phyloP scores from a whole-genome alignment of 257 asterid species.

The Leptodermis oblonga region DNA sequence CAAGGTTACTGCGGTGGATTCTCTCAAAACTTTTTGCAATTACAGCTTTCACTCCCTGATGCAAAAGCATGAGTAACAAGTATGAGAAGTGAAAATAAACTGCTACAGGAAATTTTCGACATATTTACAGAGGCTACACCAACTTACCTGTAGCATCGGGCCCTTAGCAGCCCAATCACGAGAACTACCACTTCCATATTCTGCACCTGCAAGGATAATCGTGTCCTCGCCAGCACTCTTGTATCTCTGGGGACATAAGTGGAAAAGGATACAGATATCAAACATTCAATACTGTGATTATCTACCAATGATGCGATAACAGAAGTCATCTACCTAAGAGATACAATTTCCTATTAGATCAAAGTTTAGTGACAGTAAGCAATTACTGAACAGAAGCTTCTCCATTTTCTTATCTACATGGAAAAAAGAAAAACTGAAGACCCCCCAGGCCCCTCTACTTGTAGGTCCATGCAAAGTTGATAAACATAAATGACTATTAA shows the following conservation, averaged over 20 bases:
- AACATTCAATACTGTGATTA: not conserved
- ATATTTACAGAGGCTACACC: not conserved
- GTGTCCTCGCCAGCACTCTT: slow-evolving; percentile 74
- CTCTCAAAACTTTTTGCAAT: slow-evolving; percentile 93
- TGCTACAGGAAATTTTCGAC: not conserved
- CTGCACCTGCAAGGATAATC: slow-evolving; percentile 88
- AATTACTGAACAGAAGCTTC: not conserved
- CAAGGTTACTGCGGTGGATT: slow-evolving; percentile 93
- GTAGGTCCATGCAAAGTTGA: not conserved
- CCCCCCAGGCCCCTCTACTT: not conserved
- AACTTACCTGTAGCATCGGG: slow-evolving; percentile 79
- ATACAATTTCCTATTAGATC: not conserved
- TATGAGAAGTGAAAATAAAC: not conserved
- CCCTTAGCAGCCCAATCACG: slow-evolving; percentile 99
- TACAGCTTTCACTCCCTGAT: slow-evolving; percentile 94
- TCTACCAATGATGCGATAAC: not conserved
- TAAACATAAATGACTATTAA: not conserved
- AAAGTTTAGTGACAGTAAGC: not conserved
- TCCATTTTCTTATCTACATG: not conserved
- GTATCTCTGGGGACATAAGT: slow-evolving; percentile 59
- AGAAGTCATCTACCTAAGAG: not conserved
- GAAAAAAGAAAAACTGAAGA: not conserved
- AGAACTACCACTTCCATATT: slow-evolving; percentile 97
- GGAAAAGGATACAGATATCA: not conserved
- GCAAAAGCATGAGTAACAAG: not conserved